phyloP scores from a whole-genome alignment of 148 eudicot species.

The Rheum nobile region DNA sequence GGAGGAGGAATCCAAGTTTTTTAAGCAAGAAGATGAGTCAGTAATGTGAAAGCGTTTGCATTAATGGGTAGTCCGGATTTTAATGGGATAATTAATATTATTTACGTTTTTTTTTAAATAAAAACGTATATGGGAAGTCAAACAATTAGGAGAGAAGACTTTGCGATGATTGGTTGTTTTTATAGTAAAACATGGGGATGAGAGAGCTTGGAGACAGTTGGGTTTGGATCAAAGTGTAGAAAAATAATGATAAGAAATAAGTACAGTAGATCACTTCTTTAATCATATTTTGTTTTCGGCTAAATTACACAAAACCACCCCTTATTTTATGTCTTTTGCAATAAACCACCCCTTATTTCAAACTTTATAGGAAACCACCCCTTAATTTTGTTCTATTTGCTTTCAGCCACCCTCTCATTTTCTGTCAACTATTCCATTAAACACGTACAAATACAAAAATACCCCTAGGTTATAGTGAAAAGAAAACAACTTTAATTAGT shows the following conservation, averaged over 20 bases:
- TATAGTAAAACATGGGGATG: background rate
- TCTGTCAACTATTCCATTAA: too few species aligned
- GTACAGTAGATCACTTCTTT: background rate
- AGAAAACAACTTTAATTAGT: too few species aligned
- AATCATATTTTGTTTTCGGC: background rate
- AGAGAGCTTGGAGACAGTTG: background rate
- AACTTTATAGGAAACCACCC: too few species aligned
- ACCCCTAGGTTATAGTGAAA: too few species aligned
- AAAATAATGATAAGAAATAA: background rate
- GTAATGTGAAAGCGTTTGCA: slow-evolving; percentile 1
- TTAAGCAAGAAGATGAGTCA: background rate
- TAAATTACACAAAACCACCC: too few species aligned
- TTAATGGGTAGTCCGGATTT: background rate
- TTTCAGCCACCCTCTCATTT: too few species aligned
- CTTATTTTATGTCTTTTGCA: too few species aligned
- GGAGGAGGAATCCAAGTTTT: background rate
- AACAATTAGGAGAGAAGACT: background rate
- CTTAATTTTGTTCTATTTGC: too few species aligned
- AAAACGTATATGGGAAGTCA: background rate
- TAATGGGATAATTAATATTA: background rate
- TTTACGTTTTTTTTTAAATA: background rate
- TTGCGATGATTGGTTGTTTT: background rate
- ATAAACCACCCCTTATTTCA: too few species aligned
- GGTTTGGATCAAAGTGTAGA: background rate
- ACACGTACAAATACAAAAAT: too few species aligned